Evolutionary conservation across 331 rosid genomes (phyloP).

Genomic region (Pyrus hybrid): DNA sequence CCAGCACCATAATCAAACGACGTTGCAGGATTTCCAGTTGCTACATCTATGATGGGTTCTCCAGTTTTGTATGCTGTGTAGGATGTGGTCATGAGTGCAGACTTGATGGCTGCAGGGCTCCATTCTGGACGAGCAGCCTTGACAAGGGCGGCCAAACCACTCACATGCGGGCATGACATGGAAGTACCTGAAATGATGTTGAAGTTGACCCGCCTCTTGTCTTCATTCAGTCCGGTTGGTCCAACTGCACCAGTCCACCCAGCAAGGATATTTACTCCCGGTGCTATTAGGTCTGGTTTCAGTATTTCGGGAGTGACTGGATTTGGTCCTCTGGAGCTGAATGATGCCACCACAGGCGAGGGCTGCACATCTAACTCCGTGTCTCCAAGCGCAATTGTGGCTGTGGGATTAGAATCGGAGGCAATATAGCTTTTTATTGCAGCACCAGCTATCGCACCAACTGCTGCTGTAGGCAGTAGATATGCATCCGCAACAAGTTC

Average conservation of each 20-base stretch:
- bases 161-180: slow-evolving; percentile 81
- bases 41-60: slow-evolving; percentile 36
- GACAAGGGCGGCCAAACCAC: slow-evolving; percentile 62
- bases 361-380: slow-evolving; percentile 66
- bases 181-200: slow-evolving; percentile 73
- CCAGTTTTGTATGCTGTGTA: slow-evolving; percentile 54
- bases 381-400: slow-evolving; percentile 34
- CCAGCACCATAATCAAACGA: slow-evolving; percentile 74
- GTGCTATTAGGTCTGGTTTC: slow-evolving; percentile 92
- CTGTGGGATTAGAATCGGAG: slow-evolving; percentile 45
- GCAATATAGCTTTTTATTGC: slow-evolving; percentile 45
- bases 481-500: slow-evolving; percentile 58
- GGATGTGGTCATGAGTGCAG: slow-evolving; percentile 85
- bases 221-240: slow-evolving; percentile 46
- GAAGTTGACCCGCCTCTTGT: slow-evolving; percentile 44
- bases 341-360: slow-evolving; percentile 77
- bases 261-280: slow-evolving; percentile 84
- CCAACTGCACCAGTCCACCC: slow-evolving; percentile 77
- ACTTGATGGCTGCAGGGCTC: slow-evolving; percentile 71
- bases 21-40: slow-evolving; percentile 45
- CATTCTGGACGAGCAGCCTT: slow-evolving; percentile 66
- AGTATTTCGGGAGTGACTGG: slow-evolving; percentile 54
- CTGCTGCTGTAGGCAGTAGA: slow-evolving; percentile 51
- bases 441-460: slow-evolving; percentile 46
- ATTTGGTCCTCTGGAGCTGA: slow-evolving; percentile 96